Evolutionary conservation across 1,284 basidiomycete genomes (phyloP), one percentile per base, ranked within the genome.

Genomic region (Malassezia yamatoensis): DNA sequence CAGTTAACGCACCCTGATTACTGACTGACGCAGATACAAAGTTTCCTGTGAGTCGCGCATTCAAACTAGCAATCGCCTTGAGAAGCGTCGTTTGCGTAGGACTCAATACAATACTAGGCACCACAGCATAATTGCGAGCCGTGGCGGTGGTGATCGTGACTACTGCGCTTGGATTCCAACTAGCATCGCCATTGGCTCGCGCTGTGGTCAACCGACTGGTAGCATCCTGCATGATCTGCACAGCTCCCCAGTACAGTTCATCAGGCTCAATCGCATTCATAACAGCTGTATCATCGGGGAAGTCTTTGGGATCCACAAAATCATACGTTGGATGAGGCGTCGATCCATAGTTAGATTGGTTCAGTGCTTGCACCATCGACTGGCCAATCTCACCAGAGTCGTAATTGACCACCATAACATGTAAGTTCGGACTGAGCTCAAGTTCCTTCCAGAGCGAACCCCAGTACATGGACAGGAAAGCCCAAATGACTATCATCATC

Each of bases 391-490:
- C 13, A 18, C 53, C 60, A 1, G 21, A 12, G 46, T 74, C 71
- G 36, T 66, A 58, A 43, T 74, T 71, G 47, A 74, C 46, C 42
- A 74, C 60, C 59, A 60, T 63, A 1, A 57, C 65, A 8, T 42
- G 45, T 39, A 70, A 58, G 16, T 66, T 61, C 24, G 64, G 62
- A 1, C 64, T 61, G 12, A 57, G 51, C 15, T 65, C 62, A 18
- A 45, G 40, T 37, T 60, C 58, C 37, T 63, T 62, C 53, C 60
- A 73, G 1, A 73, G 51, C 0, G 63, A 65, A 16, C 65, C 71
- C 71, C 70, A 72, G 58, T 70, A 70, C 46, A 73, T 67, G 6
- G 61, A 66, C 66, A 70, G 37, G 66, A 60, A 24, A 54, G 21
- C 15, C 42, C 52, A 60, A 49, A 73, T 54, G 7, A 66, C 18